Evolutionary conservation across 2,329 filamentous ascomycete genomes (phyloP), one percentile per base, ranked within the genome.

Genomic region (Fusarium sp.): DNA sequence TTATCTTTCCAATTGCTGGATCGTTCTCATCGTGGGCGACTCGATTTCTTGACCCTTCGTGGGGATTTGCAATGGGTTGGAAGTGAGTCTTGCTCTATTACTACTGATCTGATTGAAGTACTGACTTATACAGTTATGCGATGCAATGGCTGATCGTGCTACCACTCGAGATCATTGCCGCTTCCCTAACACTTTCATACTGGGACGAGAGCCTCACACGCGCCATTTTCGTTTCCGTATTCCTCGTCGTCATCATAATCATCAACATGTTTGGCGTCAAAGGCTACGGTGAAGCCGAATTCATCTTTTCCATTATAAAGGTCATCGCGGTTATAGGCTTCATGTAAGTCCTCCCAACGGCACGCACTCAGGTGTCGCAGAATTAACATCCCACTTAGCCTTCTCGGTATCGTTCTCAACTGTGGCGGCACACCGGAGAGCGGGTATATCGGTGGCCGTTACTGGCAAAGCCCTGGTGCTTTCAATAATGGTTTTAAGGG

Each of bases 11-110:
- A 6, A 92, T 98, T 24, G 92, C 94, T 23, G 95, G 95, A 57
- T 97, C 94, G 5, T 98, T 98, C 77, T 93, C 93, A 2, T 91
- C 93, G 10, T 98, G 94, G 81, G 96, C 94, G 20, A 97, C 93
- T 29, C 89, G 95, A 20, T 98, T 98, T 75, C 80, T 98, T 20
- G 94, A 98, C 76, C 95, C 94, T 2, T 94, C 94, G 1, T 97
- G 93, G 93, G 94, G 94, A 0, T 97, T 97, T 76, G 93, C 93
- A 46, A 97, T 97, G 92, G 94, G 93, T 18, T 97, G 93, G 93
- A 97, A 97, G 86, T 92, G 79, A 79, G 88, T 56, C 7, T 26
- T 31, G 3, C 85, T 20, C 39, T 18, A 23, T 18, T 24, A 5
- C 21, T 41, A n/a, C 18, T 3, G 6, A 12, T 5, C 26, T 12